Conservation (phyloP, 1,139 yeast genomes). For the Oligophagozyma castellii region DNA sequence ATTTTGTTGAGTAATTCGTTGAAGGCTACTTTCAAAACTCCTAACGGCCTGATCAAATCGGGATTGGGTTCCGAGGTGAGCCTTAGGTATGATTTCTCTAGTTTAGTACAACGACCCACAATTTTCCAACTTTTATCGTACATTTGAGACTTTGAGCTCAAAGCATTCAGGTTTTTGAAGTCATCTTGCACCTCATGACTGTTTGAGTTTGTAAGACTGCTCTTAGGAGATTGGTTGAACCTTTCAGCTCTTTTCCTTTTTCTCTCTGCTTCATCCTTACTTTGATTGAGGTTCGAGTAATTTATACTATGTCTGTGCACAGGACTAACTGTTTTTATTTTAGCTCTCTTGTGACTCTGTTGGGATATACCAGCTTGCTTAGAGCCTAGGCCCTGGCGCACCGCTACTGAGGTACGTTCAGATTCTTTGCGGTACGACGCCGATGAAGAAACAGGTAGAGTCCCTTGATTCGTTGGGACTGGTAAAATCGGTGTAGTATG, state of each 20-base stretch:
- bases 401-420: too few relatives aligned
- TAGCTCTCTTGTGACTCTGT: too few relatives aligned
- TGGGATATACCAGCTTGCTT: too few relatives aligned
- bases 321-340: too few relatives aligned
- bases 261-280: constrained; percentile 10
- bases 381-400: too few relatives aligned
- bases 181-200: constrained; percentile 10
- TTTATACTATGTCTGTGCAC: too few relatives aligned
- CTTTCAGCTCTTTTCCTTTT: constrained; percentile 20
- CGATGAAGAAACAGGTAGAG: too few relatives aligned
- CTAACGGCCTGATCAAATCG: constrained; percentile 59
- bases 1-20: constrained; percentile 43
- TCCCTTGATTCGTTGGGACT: too few relatives aligned
- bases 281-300: not conserved
- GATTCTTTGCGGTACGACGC: too few relatives aligned
- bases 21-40: constrained; percentile 45
- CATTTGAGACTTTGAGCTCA: constrained; percentile 20
- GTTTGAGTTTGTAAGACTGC: too few relatives aligned
- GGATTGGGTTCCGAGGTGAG: constrained; percentile 91
- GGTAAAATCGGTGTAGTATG: too few relatives aligned
- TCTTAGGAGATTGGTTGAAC: constrained; percentile 12
- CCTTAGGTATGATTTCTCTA: constrained; percentile 72
- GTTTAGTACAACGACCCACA: constrained; percentile 47
- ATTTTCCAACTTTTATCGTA: constrained; percentile 29
- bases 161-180: constrained; percentile 21